A percentile compares a stretch with the other conserved stretches of the same genome.
These are phyloP conservation scores for Sequoia sempervirens DNA, from an alignment of 75 land plant species.

Conservation along the genomic window DNA sequence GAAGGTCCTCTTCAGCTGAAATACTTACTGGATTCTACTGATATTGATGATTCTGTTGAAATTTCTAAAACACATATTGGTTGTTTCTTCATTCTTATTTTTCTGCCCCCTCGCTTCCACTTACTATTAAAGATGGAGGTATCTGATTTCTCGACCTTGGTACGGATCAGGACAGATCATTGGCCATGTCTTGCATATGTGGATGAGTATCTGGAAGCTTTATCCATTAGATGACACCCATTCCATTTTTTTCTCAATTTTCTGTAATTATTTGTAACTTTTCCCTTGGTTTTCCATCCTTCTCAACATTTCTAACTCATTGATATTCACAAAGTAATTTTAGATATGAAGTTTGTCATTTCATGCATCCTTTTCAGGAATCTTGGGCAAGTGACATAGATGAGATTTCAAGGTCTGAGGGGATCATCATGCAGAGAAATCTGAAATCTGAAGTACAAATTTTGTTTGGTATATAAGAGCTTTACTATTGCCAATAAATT, in stretches of 20 bases:
- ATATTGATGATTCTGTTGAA: conserved; percentile 3
- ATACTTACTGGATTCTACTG: conserved; percentile 27
- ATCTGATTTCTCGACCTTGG: conserved; percentile 70
- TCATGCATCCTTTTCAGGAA: background rate
- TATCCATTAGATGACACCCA: conserved; percentile 31
- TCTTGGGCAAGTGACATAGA: background rate
- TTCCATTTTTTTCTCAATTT: background rate
- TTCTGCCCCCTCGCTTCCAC: conserved; percentile 90
- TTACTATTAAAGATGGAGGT: conserved; percentile 89
- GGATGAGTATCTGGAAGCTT: conserved; percentile 90
- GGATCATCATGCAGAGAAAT: background rate
- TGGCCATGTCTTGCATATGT: conserved; percentile 98
- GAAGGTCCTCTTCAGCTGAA: conserved; percentile 38
- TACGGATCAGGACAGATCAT: conserved; percentile 90
- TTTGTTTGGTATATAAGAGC: background rate
- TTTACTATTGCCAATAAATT: background rate
- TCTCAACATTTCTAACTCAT: background rate
- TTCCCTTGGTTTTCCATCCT: background rate
- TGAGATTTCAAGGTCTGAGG: background rate
- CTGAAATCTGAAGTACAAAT: background rate
- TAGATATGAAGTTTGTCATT: background rate
- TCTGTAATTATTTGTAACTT: background rate
- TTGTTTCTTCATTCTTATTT: conserved; percentile 58
- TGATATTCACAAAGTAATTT: background rate
- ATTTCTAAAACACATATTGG: conserved; percentile 44